Conservation (phyloP, 1,284 basidiomycete species). For the Phenoliferia sp. region DNA sequence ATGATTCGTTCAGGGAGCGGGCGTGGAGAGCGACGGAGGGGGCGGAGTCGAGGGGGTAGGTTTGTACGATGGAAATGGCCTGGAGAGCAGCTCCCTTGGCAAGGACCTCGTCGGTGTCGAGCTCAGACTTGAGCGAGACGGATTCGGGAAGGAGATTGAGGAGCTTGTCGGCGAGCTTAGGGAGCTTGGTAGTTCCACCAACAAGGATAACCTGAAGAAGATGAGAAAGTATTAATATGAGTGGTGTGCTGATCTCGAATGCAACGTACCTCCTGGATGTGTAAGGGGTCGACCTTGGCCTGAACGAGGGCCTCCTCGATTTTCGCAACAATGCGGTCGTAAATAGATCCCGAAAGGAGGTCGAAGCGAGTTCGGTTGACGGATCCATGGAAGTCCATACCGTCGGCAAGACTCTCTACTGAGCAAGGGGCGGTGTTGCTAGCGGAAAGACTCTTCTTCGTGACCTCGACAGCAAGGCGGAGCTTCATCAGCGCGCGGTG, state of each 20-base stretch:
- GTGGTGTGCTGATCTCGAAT: neutral
- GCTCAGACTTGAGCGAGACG: constrained; percentile 51
- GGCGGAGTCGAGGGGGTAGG: constrained; percentile 20
- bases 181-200: constrained; percentile 79
- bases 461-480: constrained; percentile 86
- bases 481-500: constrained; percentile 90
- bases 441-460: constrained; percentile 88
- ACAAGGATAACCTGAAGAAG: constrained; percentile 68
- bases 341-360: constrained; percentile 71
- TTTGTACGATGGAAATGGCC: constrained; percentile 59
- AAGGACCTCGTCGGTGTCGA: constrained; percentile 84
- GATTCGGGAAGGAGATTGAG: constrained; percentile 65
- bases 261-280: constrained; percentile 73
- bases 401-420: constrained; percentile 92
- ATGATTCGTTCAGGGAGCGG: constrained; percentile 52
- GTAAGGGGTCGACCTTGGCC: constrained; percentile 65
- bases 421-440: constrained; percentile 80
- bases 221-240: neutral
- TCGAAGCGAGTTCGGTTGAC: constrained; percentile 94
- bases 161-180: constrained; percentile 75
- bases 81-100: constrained; percentile 85
- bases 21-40: constrained; percentile 46
- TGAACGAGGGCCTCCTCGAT: constrained; percentile 59
- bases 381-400: constrained; percentile 83
- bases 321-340: constrained; percentile 61